These are phyloP conservation scores for Chenopodium formosanum DNA, from an alignment of 148 eudicot genomes.

Conservation along the genomic window DNA sequence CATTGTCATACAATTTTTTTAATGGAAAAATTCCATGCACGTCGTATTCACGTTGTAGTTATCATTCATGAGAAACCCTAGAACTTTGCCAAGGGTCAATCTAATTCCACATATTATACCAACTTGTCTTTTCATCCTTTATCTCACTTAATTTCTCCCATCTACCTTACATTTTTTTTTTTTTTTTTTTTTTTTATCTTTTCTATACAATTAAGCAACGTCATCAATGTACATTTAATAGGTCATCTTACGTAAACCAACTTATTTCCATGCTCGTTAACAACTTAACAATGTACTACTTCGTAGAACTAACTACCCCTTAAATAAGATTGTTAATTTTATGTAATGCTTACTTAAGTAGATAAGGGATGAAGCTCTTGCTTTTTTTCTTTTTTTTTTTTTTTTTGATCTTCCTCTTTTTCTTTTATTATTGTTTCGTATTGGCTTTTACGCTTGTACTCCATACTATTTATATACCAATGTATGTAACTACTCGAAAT, in stretches of 20 bases:
- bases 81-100: slow-evolving; percentile 27
- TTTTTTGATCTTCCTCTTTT: no score
- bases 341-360: no score
- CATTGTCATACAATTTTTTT: background rate
- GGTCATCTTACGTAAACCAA: background rate
- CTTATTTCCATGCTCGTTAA: background rate
- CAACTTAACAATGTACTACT: background rate
- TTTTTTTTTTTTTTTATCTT: background rate
- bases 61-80: slow-evolving; percentile 21
- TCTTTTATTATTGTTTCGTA: no score
- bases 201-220: background rate
- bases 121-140: background rate
- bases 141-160: background rate
- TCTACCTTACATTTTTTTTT: background rate
- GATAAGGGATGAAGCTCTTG: background rate
- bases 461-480: no score
- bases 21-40: slow-evolving; percentile 38
- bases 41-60: slow-evolving; percentile 36
- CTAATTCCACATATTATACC: slow-evolving; percentile 6
- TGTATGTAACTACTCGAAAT: no score
- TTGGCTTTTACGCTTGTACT: no score
- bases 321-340: background rate
- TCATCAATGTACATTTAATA: background rate
- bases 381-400: no score
- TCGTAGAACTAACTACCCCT: background rate